Evolutionary conservation across 129 eudicot species (phyloP).

Genomic region (Chrysanthemum lavandulifolium): DNA sequence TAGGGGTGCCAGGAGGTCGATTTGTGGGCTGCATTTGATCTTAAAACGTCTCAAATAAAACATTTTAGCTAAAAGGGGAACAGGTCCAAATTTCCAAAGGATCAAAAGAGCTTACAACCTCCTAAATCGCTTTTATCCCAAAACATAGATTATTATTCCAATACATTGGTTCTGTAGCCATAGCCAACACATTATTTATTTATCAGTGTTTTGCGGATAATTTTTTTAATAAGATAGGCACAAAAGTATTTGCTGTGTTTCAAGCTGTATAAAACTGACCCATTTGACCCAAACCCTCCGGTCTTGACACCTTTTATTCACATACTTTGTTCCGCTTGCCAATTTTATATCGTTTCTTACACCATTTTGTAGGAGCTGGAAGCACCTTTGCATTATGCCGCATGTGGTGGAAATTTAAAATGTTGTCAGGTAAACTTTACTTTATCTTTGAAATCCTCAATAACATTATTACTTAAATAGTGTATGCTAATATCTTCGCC

Average conservation of each 20-base stretch:
- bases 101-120: slow-evolving; percentile 8
- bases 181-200: too few relatives aligned
- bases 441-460: slow-evolving; percentile 1
- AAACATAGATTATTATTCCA: too few relatives aligned
- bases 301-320: too few relatives aligned
- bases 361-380: slow-evolving; percentile 72
- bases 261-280: too few relatives aligned
- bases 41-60: not conserved
- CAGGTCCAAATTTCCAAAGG: slow-evolving; percentile 39
- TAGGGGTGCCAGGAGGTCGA: not conserved
- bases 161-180: too few relatives aligned
- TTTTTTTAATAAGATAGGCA: too few relatives aligned
- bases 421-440: slow-evolving; percentile 73
- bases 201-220: too few relatives aligned
- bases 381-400: slow-evolving; percentile 99
- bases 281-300: too few relatives aligned
- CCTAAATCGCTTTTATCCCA: too few relatives aligned
- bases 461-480: not conserved
- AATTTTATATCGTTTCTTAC: slow-evolving; percentile 9
- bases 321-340: not conserved
- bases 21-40: not conserved
- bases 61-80: not conserved
- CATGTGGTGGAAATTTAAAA: slow-evolving; percentile 94
- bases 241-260: too few relatives aligned
- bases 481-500: not conserved